These are phyloP conservation scores for Lippia alba DNA, from an alignment of 305 asterid genomes.

Conservation along the genomic window DNA sequence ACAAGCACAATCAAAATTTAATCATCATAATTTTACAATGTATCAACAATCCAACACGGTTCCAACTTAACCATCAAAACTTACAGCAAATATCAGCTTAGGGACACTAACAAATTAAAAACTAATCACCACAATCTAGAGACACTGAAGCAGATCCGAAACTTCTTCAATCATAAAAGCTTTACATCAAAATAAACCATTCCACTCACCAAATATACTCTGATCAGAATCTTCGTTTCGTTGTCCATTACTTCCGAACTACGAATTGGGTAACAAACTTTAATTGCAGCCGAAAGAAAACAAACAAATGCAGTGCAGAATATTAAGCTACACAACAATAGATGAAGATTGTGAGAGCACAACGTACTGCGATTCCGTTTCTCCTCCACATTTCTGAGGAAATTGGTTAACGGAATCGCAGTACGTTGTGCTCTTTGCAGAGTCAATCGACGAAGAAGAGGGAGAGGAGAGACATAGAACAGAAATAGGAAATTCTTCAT, in stretches of 20 bases:
- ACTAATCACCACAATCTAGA: not conserved
- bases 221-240: constrained; percentile 62
- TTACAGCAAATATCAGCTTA: not conserved
- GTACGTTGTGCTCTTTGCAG: too few species aligned
- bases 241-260: constrained; percentile 37
- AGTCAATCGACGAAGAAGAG: too few species aligned
- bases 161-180: not conserved
- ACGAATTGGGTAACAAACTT: constrained; percentile 27
- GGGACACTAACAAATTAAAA: not conserved
- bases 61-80: not conserved
- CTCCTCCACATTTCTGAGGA: constrained; percentile 49
- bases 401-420: constrained; percentile 19
- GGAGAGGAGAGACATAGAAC: too few species aligned
- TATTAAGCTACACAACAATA: not conserved
- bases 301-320: constrained; percentile 27
- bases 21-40: not conserved
- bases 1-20: constrained; percentile 7
- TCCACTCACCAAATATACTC: constrained; percentile 66
- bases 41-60: not conserved
- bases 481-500: too few species aligned
- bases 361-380: constrained; percentile 38
- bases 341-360: constrained; percentile 11
- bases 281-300: constrained; percentile 26
- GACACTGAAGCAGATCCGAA: constrained; percentile 16
- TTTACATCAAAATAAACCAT: constrained; percentile 1